Evolutionary conservation across 495 filamentous ascomycete species (phyloP), one percentile per base, ranked within the genome.

Genomic region (Talaromyces thailandensis): DNA sequence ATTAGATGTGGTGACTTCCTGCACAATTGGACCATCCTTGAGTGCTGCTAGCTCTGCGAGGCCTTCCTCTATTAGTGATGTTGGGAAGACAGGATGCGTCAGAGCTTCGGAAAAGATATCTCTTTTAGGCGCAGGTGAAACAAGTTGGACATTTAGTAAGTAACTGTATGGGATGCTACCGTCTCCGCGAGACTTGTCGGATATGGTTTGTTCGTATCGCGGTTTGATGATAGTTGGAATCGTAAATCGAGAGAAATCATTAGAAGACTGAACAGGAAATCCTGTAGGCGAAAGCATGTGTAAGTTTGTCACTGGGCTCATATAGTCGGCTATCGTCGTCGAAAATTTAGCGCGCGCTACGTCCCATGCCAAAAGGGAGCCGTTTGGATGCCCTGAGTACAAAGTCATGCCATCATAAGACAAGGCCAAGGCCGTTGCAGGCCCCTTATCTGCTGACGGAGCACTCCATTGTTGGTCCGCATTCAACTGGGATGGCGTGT

Each of bases 391-490:
- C n/a, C 91, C 92, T 1, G 92, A 89, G 24, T 95, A 71, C 14
- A 96, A 70, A 23, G 76, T 83, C 26, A 86, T 91, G n/a, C 91
- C 87, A 71, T 96, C 92, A 69, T 93, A 93, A 65, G 82, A 91
- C 35, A 94, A 69, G 18, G 76, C 78, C 51, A 95, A 62, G 62
- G 86, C 87, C 23, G 84, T 82, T 7, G 79, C 81, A 26, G 82
- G 73, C 21, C 88, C 89, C 12, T 79, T 77, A 31, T 89, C 83
- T 14, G 82, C 75, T 21, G 82, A 81, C 4, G 83, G 77, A 7
- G 82, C 80, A 26, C 79, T 77, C 77, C 91, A 93, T 53, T 84
- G 81, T 57, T 75, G 79, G 58, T 82, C 77, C 9, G 64, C 65
- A 12, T 81, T 76, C 6, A 82, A 73, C 63, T 88, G 87, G 1